Conservation (phyloP, 352 stramenopile species). For the Thalassiosira pacifica region DNA sequence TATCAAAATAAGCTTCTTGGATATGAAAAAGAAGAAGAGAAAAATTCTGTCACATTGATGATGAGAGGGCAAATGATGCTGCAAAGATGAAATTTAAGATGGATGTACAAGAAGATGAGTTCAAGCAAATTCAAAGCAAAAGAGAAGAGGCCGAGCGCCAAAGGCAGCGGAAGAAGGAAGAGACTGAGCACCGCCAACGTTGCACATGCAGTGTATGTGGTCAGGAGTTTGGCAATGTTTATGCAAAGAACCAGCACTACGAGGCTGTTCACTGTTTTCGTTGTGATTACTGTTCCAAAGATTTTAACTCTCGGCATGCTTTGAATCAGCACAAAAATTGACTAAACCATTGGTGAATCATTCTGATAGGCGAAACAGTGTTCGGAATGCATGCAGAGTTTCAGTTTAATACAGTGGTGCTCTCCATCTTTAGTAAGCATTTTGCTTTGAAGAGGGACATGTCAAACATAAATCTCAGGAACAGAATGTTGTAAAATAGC, state of each 20-base stretch:
- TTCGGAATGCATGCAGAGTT: no score
- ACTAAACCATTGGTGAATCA: background rate
- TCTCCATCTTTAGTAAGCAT: no score
- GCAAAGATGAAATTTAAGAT: background rate
- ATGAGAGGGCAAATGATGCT: background rate
- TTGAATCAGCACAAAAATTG: background rate
- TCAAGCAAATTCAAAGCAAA: background rate
- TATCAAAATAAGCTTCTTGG: slow-evolving; percentile 15
- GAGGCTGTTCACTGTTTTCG: background rate
- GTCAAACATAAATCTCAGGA: no score
- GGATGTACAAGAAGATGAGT: background rate
- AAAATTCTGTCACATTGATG: slow-evolving; percentile 12
- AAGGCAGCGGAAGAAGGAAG: background rate
- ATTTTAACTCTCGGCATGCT: background rate
- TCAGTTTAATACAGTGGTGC: no score
- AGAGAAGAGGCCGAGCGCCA: no score
- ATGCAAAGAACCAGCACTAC: background rate
- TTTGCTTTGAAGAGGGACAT: no score
- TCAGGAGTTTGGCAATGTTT: background rate
- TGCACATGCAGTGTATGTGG: background rate
- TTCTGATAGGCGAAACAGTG: no score
- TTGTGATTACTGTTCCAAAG: background rate
- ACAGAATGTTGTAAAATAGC: no score
- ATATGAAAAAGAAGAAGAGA: slow-evolving; percentile 13
- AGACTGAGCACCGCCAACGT: background rate